Base-by-base conservation (phyloP, 73 alveolate genomes). In the Paramecium biaurelia region DNA sequence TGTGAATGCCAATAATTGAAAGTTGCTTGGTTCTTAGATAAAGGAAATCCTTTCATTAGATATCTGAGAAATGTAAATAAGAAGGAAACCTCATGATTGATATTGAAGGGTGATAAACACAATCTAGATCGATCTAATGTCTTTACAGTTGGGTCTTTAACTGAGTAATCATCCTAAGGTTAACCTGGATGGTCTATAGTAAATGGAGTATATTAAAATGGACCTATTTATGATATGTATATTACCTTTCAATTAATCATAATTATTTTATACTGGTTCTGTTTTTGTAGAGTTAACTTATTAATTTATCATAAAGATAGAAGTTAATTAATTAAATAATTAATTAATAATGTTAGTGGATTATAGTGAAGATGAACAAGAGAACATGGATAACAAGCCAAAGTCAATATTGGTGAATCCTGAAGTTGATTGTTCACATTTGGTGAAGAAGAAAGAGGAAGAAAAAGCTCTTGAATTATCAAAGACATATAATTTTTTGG, bases 361-460 rank as follows among this genome's bases (percentile, higher is more conserved):
- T 89, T 89, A 89, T 89, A 89, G 94, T 15, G 94, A 89, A 42
- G 74, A 82, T 28, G 94, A 89, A 1, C 49, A 89, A 45, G 57
- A 59, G 38, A 49, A n/a, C 76, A 35, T 30, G 20, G 21, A 57
- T 10, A 56, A 42, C 21, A 63, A 42, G 26, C 88, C 93, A n/a
- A 86, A 38, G n/a, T 49, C 93, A 32, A 76, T 86, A 35, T 42
- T 63, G 38, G 82, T 89, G 20, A 89, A 67, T 20, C 94, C 94
- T 70, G 89, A 89, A 8, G 94, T 89, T 14, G 88, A 70, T 89
- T 70, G 85, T 47, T 43, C 85, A 6, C 67, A 89, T n/a, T 28
- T 89, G 26, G 76, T 43, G 5, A 26, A 70, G 41, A 85, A 38
- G 41, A 89, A 59, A 21, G 94, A 89, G 34, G 89, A 68, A 3